Conservation (phyloP, 345 rosid species). For the Turnera subulata region DNA sequence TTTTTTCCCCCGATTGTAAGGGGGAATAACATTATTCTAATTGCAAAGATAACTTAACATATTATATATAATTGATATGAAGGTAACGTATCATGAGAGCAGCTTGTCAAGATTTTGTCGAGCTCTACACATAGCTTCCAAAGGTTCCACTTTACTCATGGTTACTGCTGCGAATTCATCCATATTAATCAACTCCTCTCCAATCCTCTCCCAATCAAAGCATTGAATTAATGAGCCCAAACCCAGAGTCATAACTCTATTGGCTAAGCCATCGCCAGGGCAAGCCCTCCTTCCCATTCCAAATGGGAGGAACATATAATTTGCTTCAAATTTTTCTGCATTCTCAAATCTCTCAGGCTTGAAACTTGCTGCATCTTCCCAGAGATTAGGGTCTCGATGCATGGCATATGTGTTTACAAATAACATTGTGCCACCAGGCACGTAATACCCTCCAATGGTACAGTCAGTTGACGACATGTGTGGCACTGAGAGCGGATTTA, state of each 20-base stretch:
- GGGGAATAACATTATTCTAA: too few relatives aligned
- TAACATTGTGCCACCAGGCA: background rate
- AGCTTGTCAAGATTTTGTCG: background rate
- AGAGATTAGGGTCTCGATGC: background rate
- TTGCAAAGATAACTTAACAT: too few relatives aligned
- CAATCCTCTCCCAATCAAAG: background rate
- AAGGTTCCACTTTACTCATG: background rate
- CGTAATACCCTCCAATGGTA: background rate
- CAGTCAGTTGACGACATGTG: background rate
- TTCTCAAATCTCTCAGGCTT: slow-evolving; percentile 6
- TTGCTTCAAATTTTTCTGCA: background rate
- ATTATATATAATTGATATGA: too few relatives aligned
- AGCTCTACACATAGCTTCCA: background rate
- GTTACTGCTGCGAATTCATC: background rate
- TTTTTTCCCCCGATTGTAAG: too few relatives aligned
- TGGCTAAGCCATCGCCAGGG: background rate
- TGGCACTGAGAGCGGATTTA: background rate
- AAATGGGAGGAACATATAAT: background rate
- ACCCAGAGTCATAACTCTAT: background rate
- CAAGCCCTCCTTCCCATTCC: slow-evolving; percentile 1
- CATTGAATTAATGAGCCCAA: slow-evolving; percentile 3
- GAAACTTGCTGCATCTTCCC: background rate
- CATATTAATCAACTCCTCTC: background rate
- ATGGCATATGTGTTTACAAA: background rate
- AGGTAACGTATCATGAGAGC: too few relatives aligned